Evolutionary conservation across 176 grass and related monocot genomes (phyloP), one percentile per base, ranked within the genome.

Genomic region (Aechmea fasciata): DNA sequence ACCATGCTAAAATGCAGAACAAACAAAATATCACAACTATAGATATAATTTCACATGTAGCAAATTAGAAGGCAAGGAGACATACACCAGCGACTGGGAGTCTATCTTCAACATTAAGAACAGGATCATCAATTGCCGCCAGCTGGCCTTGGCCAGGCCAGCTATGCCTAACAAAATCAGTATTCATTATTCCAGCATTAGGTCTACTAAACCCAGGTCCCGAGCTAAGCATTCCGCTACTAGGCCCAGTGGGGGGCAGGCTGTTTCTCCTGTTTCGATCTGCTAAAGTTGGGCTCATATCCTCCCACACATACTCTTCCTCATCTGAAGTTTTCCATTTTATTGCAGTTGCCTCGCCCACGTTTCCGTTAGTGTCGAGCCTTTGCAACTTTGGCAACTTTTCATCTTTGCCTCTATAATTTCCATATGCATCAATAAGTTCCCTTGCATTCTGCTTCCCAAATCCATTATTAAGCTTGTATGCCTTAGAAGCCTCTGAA

Each of bases 361-460:
- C 15, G 74, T 80, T 80, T 13, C 82, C 82, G 80, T 87, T 96
- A 71, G 74, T 68, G 74, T 88, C 84, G 17, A 93, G 73, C 18
- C 87, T 85, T 69, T 81, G 95, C 54, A 90, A 67, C 75, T 99
- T 99, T 69, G 75, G 26, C 80, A 84, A 14, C 73, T 82, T 87
- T 73, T 84, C 91, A 77, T 79, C 82, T 53, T 66, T 81, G 26
- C 77, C 89, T 83, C 83, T 82, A 87, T 63, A 86, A 87, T 91
- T 91, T 75, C 95, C 95, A 80, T 99, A 99, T 25, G 90, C 87
- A 82, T 90, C 95, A 83, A 99, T 99, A 72, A 99, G 82, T 47
- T 99, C 90, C 80, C 95, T 86, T 69, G 90, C 74, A 74, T 86
- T 80, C 53, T 85, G 87, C 49, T 85, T 87, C 25, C 80, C 80